phyloP scores from a whole-genome alignment of 352 stramenopile species.

The Saprolegnia diclina region DNA sequence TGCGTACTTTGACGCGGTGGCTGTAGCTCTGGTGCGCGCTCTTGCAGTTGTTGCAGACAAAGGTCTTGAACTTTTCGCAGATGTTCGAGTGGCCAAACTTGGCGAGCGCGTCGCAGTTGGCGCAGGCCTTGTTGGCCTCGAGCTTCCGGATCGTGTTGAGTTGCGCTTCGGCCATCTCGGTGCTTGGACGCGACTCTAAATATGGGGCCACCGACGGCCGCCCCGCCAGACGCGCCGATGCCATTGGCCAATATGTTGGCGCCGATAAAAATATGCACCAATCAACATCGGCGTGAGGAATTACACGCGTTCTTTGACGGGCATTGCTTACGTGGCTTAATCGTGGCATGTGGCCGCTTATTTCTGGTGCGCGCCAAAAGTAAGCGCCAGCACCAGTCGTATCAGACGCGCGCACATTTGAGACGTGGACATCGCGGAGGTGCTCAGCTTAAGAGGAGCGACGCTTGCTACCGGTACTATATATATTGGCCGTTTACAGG shows the following conservation, averaged over 20 bases:
- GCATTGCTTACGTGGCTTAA: neutral
- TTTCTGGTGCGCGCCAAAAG: neutral
- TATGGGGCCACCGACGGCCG: neutral
- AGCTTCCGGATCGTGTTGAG: conserved; percentile 83
- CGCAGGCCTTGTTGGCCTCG: conserved; percentile 76
- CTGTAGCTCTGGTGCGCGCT: conserved; percentile 91
- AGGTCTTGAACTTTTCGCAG: conserved; percentile 89
- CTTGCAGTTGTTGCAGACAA: conserved; percentile 95
- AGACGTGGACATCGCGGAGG: too few relatives aligned
- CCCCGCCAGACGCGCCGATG: neutral
- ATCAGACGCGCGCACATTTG: too few relatives aligned
- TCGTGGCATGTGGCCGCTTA: neutral
- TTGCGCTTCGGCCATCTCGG: conserved; percentile 44
- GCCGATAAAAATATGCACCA: conserved; percentile 1
- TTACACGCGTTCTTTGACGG: neutral
- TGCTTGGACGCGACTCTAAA: neutral
- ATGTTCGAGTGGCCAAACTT: conserved; percentile 91
- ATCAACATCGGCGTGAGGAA: neutral
- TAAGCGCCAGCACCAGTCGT: neutral
- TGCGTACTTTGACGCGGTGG: conserved; percentile 87
- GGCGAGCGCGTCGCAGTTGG: conserved; percentile 78
- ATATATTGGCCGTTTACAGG: too few relatives aligned
- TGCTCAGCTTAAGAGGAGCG: too few relatives aligned
- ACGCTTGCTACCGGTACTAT: too few relatives aligned
- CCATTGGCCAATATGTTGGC: neutral